phyloP scores from a whole-genome alignment of 2,329 filamentous ascomycete species.

The Diaporthe caulivora region DNA sequence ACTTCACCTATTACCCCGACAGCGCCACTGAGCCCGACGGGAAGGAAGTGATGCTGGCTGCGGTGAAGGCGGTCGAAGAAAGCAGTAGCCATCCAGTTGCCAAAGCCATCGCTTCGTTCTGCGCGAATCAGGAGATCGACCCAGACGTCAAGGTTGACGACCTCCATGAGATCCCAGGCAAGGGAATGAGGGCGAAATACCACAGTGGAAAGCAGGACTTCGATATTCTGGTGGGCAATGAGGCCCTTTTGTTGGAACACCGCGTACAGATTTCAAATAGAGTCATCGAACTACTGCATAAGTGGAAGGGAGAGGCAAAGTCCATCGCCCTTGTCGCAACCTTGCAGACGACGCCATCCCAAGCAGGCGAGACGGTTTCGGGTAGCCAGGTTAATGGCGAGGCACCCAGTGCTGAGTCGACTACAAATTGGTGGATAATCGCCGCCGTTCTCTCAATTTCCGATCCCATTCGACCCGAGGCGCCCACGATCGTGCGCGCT shows the following conservation, averaged over 20 bases:
- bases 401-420: neutral
- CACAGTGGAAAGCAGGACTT: constrained; percentile 49
- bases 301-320: constrained; percentile 74
- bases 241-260: constrained; percentile 72
- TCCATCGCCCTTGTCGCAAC: constrained; percentile 72
- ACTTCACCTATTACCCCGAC: constrained; percentile 58
- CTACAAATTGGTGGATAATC: constrained; percentile 59
- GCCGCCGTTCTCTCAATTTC: constrained; percentile 80
- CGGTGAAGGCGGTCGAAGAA: constrained; percentile 73
- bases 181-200: constrained; percentile 74
- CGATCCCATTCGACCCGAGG: constrained; percentile 83
- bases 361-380: neutral
- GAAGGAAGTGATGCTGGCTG: constrained; percentile 58
- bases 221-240: constrained; percentile 78
- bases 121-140: constrained; percentile 53
- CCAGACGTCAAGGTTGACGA: constrained; percentile 50
- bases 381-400: neutral
- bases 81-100: constrained; percentile 82
- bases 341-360: constrained; percentile 43
- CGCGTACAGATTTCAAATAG: constrained; percentile 53
- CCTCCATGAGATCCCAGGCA: constrained; percentile 78
- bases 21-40: constrained; percentile 42
- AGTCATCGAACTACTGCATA: constrained; percentile 55
- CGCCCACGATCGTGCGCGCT: constrained; percentile 71
- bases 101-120: constrained; percentile 76